phyloP scores from a whole-genome alignment of 2,329 filamentous ascomycete genomes.

The Diaporthe ilicicola region DNA sequence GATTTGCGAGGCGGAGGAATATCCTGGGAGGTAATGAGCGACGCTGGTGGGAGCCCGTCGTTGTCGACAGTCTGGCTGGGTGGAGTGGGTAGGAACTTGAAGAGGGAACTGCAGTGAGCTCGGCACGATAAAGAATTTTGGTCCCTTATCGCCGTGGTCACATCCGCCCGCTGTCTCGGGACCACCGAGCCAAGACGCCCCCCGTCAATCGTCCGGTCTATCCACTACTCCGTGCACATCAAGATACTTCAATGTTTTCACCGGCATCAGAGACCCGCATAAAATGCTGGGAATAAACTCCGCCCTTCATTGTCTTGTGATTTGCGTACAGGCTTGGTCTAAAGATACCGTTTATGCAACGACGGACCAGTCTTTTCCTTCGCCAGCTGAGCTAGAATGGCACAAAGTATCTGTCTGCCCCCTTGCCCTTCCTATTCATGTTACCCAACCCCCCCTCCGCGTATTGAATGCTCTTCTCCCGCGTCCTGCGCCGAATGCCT shows the following conservation, averaged over 20 bases:
- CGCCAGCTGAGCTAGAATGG: constrained; percentile 22
- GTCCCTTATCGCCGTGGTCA: constrained; percentile 16
- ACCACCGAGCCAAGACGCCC: constrained; percentile 7
- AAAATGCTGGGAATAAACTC: background rate
- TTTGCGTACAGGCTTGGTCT: constrained; percentile 29
- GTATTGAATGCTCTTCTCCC: constrained; percentile 15
- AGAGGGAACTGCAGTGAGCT: background rate
- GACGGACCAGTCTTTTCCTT: constrained; percentile 29
- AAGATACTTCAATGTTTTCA: too few species aligned
- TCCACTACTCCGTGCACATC: background rate
- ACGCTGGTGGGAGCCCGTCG: background rate
- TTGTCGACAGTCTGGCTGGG: constrained; percentile 6
- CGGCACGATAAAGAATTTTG: constrained; percentile 29
- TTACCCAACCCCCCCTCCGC: background rate
- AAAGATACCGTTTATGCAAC: constrained; percentile 33
- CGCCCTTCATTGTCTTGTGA: constrained; percentile 6
- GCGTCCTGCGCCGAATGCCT: constrained; percentile 30
- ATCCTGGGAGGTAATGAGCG: background rate
- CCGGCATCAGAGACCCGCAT: background rate
- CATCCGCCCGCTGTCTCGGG: constrained; percentile 21
- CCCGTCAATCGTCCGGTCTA: background rate
- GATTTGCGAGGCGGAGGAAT: background rate
- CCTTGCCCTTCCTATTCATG: too few species aligned
- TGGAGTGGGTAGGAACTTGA: background rate
- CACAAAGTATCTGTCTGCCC: background rate